These are phyloP conservation scores for Botrytis deweyae DNA, from an alignment of 2,329 filamentous ascomycete genomes.

Conservation along the genomic window DNA sequence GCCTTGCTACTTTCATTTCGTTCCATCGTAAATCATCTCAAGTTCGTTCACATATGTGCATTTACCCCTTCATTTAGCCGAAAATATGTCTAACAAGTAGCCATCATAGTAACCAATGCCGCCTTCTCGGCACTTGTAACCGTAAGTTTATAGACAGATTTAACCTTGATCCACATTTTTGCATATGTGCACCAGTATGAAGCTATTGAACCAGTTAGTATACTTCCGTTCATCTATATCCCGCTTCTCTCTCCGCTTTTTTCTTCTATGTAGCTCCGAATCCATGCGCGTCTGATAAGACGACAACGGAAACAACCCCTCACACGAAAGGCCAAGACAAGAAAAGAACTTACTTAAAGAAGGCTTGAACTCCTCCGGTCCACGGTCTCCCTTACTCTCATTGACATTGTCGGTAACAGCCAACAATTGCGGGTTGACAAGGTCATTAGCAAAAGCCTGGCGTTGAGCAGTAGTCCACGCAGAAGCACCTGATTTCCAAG, in stretches of 20 bases:
- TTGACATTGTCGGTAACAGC: slow-evolving; percentile 80
- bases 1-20: neutral
- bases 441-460: slow-evolving; percentile 72
- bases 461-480: slow-evolving; percentile 69
- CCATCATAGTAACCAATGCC: slow-evolving; percentile 63
- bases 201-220: slow-evolving; percentile 36
- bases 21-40: neutral
- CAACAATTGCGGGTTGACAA: slow-evolving; percentile 72
- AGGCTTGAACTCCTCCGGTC: slow-evolving; percentile 74
- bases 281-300: neutral
- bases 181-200: slow-evolving; percentile 79
- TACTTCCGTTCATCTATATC: neutral
- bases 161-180: slow-evolving; percentile 72
- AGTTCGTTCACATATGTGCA: neutral
- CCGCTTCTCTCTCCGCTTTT: no score
- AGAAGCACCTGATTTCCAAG: slow-evolving; percentile 72
- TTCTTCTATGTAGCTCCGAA: neutral
- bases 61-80: neutral
- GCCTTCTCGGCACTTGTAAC: slow-evolving; percentile 71
- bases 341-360: slow-evolving; percentile 38
- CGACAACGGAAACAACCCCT: neutral
- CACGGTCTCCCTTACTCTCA: slow-evolving; percentile 67
- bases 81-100: slow-evolving; percentile 52
- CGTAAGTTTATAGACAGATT: slow-evolving; percentile 67
- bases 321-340: neutral